phyloP scores from a whole-genome alignment of 2,329 filamentous ascomycete species.

The Aspergillus latus region DNA sequence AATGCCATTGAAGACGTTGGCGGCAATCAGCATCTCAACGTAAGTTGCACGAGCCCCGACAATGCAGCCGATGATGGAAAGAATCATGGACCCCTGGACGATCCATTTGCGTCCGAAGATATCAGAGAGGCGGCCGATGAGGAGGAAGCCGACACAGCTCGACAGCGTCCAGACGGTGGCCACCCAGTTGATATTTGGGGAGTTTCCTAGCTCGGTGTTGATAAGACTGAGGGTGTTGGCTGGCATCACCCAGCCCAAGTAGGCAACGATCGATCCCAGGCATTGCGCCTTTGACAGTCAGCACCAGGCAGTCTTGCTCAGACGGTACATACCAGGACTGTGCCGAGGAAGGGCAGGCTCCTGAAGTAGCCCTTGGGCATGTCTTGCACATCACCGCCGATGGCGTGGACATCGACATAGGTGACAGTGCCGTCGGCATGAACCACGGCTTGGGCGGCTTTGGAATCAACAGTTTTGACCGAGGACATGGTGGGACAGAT shows the following conservation, averaged over 20 bases:
- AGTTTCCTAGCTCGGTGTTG: background rate
- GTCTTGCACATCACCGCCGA: background rate
- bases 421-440: background rate
- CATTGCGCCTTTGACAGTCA: background rate
- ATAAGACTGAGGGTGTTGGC: background rate
- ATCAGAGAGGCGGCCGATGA: slow-evolving; percentile 36
- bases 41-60: background rate
- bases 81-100: slow-evolving; percentile 20
- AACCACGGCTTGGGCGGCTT: background rate
- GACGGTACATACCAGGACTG: background rate
- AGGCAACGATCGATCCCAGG: background rate
- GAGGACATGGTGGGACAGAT: background rate
- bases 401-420: background rate
- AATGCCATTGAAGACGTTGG: slow-evolving; percentile 40
- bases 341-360: background rate
- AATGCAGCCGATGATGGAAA: background rate
- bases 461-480: background rate
- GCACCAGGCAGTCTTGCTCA: background rate
- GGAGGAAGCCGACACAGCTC: slow-evolving; percentile 27
- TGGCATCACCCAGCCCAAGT: background rate
- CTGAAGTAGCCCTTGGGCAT: slow-evolving; percentile 2
- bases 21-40: slow-evolving; percentile 40
- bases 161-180: background rate
- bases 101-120: slow-evolving; percentile 40
- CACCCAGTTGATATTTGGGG: background rate